Evolutionary conservation across 2,329 filamentous ascomycete genomes (phyloP), one percentile per base, ranked within the genome.

Genomic region (Claviceps humidiphila): DNA sequence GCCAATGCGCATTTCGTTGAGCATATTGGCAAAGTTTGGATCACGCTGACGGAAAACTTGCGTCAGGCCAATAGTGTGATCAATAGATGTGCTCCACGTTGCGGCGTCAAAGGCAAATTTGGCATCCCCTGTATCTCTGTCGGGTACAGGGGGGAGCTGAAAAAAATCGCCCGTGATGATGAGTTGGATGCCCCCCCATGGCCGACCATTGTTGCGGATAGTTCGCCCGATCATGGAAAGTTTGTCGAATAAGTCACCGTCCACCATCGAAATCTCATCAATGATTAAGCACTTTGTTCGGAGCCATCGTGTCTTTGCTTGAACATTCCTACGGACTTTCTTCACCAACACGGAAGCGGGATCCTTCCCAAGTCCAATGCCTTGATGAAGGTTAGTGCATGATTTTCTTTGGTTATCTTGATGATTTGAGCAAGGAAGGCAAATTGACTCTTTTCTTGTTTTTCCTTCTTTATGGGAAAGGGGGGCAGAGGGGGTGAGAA

Each of bases 191-290:
- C 93, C 93, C 51, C 93, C 94, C 74, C 95, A 98, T 0, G 93
- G 87, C 9, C 88, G 80, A 9, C 88, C 90, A 60, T 95, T 96
- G 64, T 94, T 95, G 51, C 90, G 82, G 56, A 98, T 82, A 3
- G 76, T 81, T 52, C 91, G 80, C 14, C 90, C 91, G 58, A 98
- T 86, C 55, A 86, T 80, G 56, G 94, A 89, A 17, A 98, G 77
- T 67, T 98, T 98, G 71, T 98, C 93, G 59, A 97, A 98, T 0
- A 98, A 75, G 38, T 96, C 90, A 1, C 89, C 93, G 61, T 98
- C 93, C 4, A 98, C 90, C 94, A 98, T 98, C 13, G 93, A 97
- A 3, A 98, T 84, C 65, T 98, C 93, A 67, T 98, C 93, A 60
- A 98, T 80, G 58, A 98, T 77, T 24, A 98, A 77, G 13, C 89